Base-by-base conservation (phyloP, 805 yeast genomes). In the Kodamaea neixiangensis region DNA sequence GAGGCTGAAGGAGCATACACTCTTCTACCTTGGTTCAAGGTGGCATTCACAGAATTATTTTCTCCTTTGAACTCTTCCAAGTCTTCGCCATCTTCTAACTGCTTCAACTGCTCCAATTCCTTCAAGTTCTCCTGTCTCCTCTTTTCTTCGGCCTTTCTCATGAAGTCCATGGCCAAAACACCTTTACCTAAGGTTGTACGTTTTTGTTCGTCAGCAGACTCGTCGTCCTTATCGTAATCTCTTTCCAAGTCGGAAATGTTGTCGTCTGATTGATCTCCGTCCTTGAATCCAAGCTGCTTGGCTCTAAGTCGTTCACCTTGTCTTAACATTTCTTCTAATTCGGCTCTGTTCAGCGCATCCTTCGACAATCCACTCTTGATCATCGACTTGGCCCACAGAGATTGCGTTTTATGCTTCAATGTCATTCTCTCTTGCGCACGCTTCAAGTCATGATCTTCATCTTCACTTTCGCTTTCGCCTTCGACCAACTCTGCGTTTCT, bases 361-460 rank as follows among this genome's bases (percentile, higher is more conserved):
- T 93, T 92, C 35, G 92, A 80, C 78, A 94, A 79, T 13, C 97
- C 98, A 58, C 91, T 88, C 58, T 85, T 87, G 46, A 91, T 83
- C 90, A 93, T 84, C 47, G 87, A 83, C 66, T 84, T 84, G 14
- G 97, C 97, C 97, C 97, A 94, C 61, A 83, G 81, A 6, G 92
- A 82, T 44, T 87, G 87, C 44, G 91, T 88, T 67, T 89, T 91
- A 72, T 93, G 98, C 60, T 89, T 88, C 58, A 92, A 77, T 2
- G 89, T 77, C 96, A 96, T 94, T 68, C 99, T 82, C 68, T 94
- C 98, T 56, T 82, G 80, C 1, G 97, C 98, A 53, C 98, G 79
- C 53, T 79, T 80, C 55, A 81, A 74, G 58, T 86, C 96, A 53
- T 80, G 85, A 52, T 85, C 92, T 55, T 85, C 86, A 25, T 75